Evolutionary conservation across 768 basidiomycete genomes (phyloP).

Genomic region (Gymnopilus dilepis): DNA sequence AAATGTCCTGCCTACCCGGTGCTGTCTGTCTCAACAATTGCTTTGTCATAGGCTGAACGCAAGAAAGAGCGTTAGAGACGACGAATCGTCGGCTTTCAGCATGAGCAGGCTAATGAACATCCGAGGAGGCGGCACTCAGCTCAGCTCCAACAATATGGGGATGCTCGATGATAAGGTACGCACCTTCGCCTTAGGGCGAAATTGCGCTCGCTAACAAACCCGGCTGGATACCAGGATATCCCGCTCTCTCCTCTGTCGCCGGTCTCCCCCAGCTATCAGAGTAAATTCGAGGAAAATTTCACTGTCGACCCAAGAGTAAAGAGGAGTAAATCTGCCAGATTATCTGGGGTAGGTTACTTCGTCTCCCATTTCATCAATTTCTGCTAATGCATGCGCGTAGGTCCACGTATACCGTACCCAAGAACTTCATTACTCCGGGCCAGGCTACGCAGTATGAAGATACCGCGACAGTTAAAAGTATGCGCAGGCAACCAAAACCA

Average conservation of each 20-base stretch:
- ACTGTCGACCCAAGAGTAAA: neutral
- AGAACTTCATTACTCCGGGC: neutral
- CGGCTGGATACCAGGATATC: too few relatives aligned
- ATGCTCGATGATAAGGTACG: neutral
- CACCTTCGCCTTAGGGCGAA: neutral
- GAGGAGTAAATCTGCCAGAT: neutral
- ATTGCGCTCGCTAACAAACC: too few relatives aligned
- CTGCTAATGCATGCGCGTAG: neutral
- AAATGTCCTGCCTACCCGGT: too few relatives aligned
- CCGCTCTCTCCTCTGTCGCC: neutral
- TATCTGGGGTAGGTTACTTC: neutral
- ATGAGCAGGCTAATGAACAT: slow-evolving; percentile 7
- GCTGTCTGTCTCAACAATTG: neutral
- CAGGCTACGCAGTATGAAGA: neutral
- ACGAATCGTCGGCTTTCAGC: slow-evolving; percentile 11
- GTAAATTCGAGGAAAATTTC: neutral
- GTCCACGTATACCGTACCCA: neutral
- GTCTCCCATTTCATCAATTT: neutral
- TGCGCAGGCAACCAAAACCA: neutral
- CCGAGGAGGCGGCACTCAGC: neutral
- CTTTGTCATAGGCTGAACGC: slow-evolving; percentile 8
- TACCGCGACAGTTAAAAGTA: neutral
- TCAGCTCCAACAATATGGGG: neutral
- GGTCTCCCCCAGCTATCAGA: neutral
- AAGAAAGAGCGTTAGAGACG: neutral